Conservation (phyloP, 2,329 filamentous ascomycete species). For the Amesomyces nigricolor region DNA sequence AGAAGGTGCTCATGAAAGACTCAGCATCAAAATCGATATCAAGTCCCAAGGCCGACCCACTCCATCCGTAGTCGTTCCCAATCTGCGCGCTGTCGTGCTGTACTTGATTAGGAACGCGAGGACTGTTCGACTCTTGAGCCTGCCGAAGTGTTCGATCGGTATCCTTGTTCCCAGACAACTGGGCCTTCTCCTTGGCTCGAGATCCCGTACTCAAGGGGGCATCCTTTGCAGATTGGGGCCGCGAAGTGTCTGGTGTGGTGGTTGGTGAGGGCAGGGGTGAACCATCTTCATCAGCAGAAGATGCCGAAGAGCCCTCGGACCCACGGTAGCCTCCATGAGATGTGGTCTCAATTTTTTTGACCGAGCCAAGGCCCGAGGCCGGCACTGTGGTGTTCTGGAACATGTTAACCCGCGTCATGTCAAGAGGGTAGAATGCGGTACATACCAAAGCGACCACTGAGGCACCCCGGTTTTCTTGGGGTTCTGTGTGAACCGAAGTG, state of each 20-base stretch:
- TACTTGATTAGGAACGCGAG: slow-evolving; percentile 16
- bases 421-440: not conserved
- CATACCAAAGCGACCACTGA: slow-evolving; percentile 1
- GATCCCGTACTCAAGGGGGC: slow-evolving; percentile 22
- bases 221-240: slow-evolving; percentile 39
- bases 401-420: not conserved
- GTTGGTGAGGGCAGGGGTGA: slow-evolving; percentile 35
- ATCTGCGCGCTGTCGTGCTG: not conserved
- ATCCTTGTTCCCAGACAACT: slow-evolving; percentile 12
- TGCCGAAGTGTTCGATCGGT: slow-evolving; percentile 23
- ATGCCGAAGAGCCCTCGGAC: slow-evolving; percentile 37
- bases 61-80: slow-evolving; percentile 23
- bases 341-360: slow-evolving; percentile 12
- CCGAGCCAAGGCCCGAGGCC: not conserved
- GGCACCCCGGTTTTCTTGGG: not conserved
- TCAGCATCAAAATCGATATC: slow-evolving; percentile 26
- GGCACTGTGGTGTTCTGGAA: not conserved
- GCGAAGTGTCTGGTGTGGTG: slow-evolving; percentile 39
- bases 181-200: slow-evolving; percentile 4
- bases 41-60: slow-evolving; percentile 22
- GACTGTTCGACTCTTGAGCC: slow-evolving; percentile 19
- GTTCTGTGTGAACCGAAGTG: not conserved
- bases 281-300: slow-evolving; percentile 38
- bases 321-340: slow-evolving; percentile 17
- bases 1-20: slow-evolving; percentile 20